These are phyloP conservation scores for Helenozyma baotianmanensis DNA, from an alignment of 805 yeast genomes.

Conservation along the genomic window DNA sequence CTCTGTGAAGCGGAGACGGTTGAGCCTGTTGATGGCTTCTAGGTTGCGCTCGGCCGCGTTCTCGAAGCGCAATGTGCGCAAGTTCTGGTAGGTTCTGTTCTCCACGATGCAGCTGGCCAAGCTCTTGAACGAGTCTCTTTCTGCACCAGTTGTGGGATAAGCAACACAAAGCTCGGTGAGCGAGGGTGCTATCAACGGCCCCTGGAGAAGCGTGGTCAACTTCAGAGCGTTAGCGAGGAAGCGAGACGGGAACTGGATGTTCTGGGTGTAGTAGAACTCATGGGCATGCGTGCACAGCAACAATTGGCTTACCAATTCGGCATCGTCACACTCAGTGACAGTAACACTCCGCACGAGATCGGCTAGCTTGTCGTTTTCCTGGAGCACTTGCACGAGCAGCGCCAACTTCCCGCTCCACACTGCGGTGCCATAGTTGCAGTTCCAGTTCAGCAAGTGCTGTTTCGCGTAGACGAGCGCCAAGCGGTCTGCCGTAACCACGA, in stretches of 20 bases:
- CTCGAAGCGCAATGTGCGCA: constrained; percentile 15
- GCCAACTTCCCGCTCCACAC: constrained; percentile 10
- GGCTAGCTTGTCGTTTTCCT: constrained; percentile 10
- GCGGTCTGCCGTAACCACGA: constrained; percentile 16
- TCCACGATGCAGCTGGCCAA: constrained; percentile 5
- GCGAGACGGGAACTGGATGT: constrained; percentile 1
- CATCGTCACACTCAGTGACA: constrained; percentile 1
- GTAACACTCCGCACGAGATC: constrained; percentile 7
- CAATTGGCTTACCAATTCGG: constrained; percentile 1
- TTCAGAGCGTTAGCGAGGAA: constrained; percentile 1
- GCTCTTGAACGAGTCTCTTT: not conserved
- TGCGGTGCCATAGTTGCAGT: constrained; percentile 14
- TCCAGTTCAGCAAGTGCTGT: constrained; percentile 14
- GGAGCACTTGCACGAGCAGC: constrained; percentile 11
- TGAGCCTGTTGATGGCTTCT: constrained; percentile 14
- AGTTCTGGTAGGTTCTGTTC: constrained; percentile 1
- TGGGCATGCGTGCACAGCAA: constrained; percentile 3
- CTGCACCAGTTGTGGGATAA: not conserved
- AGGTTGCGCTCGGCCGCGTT: constrained; percentile 11
- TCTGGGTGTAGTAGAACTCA: constrained; percentile 4
- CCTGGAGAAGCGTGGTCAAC: constrained; percentile 1
- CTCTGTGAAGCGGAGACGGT: constrained; percentile 5
- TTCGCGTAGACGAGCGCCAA: constrained; percentile 8
- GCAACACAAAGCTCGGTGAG: constrained; percentile 6
- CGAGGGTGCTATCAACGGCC: constrained; percentile 1